A percentile compares a stretch with the other conserved stretches of the same genome.
Conservation (phyloP, 768 basidiomycete species). For the Lactarius sp. region DNA sequence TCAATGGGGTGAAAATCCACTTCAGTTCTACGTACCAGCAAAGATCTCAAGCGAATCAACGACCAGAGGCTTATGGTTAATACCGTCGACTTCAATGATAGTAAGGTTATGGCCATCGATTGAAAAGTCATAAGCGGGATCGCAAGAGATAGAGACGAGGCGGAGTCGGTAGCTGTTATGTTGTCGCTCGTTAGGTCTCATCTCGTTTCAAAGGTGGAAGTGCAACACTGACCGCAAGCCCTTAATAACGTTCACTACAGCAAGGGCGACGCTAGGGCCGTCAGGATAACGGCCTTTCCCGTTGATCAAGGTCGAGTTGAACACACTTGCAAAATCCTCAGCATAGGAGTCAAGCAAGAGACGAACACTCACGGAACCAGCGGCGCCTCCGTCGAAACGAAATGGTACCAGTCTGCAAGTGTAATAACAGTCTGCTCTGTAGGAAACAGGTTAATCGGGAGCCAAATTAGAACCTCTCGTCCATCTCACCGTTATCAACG, state of each 20-base stretch:
- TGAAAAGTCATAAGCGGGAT: conserved; percentile 30
- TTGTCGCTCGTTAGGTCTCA: conserved; percentile 8
- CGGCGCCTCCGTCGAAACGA: not conserved
- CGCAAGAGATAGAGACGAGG: conserved; percentile 52
- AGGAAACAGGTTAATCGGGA: not conserved
- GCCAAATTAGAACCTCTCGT: no score
- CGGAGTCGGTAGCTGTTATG: conserved; percentile 48
- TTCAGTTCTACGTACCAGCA: conserved; percentile 20
- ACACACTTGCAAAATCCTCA: not conserved
- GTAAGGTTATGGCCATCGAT: conserved; percentile 30
- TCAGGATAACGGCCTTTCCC: conserved; percentile 43
- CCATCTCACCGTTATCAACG: conserved; percentile 29
- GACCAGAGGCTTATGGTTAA: conserved; percentile 22
- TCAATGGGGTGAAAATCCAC: not conserved
- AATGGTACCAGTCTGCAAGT: conserved; percentile 29
- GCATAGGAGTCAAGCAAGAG: not conserved
- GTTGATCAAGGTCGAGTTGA: conserved; percentile 48
- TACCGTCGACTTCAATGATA: conserved; percentile 32
- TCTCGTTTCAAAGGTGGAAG: not conserved
- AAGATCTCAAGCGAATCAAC: conserved; percentile 30
- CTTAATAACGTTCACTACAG: conserved; percentile 41
- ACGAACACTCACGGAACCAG: not conserved
- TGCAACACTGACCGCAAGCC: conserved; percentile 27
- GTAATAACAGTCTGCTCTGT: conserved; percentile 28
- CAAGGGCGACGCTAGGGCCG: conserved; percentile 38